These are phyloP conservation scores for Fagus sylvatica DNA, from an alignment of 306 rosid genomes.

Conservation along the genomic window DNA sequence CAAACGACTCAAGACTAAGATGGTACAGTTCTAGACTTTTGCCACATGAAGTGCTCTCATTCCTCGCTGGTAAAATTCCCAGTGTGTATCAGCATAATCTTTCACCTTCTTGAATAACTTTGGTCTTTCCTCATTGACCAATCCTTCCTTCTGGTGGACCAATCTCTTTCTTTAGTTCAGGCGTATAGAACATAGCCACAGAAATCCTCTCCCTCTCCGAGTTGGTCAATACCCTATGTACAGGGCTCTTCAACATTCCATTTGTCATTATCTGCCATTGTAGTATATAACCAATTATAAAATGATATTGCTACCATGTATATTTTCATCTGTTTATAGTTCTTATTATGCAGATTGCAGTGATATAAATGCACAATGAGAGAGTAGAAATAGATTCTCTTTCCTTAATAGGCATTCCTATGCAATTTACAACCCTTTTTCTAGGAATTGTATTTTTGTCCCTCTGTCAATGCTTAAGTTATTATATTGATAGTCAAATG, in stretches of 20 bases:
- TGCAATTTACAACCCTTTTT: background rate
- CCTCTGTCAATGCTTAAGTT: too few relatives aligned
- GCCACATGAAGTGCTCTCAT: conserved; percentile 44
- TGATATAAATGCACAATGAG: background rate
- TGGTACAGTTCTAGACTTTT: background rate
- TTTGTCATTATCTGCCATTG: conserved; percentile 45
- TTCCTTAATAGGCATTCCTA: background rate
- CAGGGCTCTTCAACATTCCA: conserved; percentile 48
- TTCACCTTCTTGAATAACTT: conserved; percentile 38
- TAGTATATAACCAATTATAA: background rate
- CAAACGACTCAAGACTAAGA: background rate
- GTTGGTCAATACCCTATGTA: conserved; percentile 48
- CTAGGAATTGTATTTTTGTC: too few relatives aligned
- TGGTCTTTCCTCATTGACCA: conserved; percentile 39
- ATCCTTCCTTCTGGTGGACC: conserved; percentile 44
- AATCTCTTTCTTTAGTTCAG: conserved; percentile 41
- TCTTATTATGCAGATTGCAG: too few relatives aligned
- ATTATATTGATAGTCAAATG: too few relatives aligned
- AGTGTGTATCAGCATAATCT: conserved; percentile 30
- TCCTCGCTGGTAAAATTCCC: conserved; percentile 37
- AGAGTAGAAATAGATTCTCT: background rate
- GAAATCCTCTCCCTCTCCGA: conserved; percentile 44
- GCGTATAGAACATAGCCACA: conserved; percentile 38
- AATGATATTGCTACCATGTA: background rate
- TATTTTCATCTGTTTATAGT: too few relatives aligned